phyloP scores from a whole-genome alignment of 441 rosid genomes.

The Cnidoscolus chayamansa region DNA sequence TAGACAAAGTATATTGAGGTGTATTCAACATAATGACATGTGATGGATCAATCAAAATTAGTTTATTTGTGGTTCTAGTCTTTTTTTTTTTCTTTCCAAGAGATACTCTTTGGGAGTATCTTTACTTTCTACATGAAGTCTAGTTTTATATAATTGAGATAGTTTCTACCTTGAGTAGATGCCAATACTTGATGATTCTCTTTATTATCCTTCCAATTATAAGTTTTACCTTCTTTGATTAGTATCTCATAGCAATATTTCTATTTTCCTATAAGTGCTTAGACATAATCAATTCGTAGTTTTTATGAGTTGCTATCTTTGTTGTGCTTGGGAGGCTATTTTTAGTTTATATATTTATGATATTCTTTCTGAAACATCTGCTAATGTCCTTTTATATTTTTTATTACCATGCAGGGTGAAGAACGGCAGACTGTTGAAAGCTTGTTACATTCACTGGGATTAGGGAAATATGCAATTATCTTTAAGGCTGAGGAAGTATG shows the following conservation, averaged over 20 bases:
- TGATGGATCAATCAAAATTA: not conserved
- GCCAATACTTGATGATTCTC: not conserved
- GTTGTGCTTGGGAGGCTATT: not conserved
- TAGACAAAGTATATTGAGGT: not conserved
- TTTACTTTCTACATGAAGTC: not conserved
- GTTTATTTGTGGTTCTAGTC: not conserved
- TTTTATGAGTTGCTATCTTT: not conserved
- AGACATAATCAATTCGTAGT: not conserved
- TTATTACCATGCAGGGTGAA: conserved; percentile 40
- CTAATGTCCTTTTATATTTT: conserved; percentile 13
- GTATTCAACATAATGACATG: not conserved
- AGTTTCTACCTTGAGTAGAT: not conserved
- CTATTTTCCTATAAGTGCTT: not conserved
- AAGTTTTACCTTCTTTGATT: not conserved
- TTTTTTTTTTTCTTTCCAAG: too few relatives aligned
- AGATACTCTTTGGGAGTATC: too few relatives aligned
- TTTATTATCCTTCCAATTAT: not conserved
- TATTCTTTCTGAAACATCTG: not conserved
- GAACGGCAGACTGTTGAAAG: conserved; percentile 68
- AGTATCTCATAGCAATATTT: not conserved
- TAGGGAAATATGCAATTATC: conserved; percentile 61
- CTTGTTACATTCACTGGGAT: conserved; percentile 63
- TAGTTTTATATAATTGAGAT: not conserved
- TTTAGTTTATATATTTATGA: not conserved
- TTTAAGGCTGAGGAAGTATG: conserved; percentile 92